phyloP scores from a whole-genome alignment of 768 basidiomycete species.

The Fomitopsis serialis region DNA sequence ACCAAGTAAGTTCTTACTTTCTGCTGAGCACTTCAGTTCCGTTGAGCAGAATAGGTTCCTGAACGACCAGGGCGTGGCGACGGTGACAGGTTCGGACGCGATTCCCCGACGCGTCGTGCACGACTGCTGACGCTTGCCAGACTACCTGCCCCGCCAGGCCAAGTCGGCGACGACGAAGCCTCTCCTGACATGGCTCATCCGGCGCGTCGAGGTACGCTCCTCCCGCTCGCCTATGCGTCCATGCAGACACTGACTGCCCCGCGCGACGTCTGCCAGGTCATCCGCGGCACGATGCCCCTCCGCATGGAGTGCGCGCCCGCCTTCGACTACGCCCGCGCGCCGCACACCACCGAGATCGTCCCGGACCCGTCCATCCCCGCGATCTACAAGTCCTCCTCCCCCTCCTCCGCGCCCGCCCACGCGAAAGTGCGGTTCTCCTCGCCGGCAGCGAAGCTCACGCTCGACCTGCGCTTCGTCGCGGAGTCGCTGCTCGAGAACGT shows the following conservation, averaged over 20 bases:
- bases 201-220: conserved; percentile 61
- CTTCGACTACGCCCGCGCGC: conserved; percentile 86
- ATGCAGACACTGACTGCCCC: neutral
- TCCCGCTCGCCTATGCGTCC: neutral
- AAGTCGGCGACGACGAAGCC: conserved; percentile 43
- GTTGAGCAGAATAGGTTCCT: conserved; percentile 50
- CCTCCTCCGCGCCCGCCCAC: conserved; percentile 27
- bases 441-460: conserved; percentile 42
- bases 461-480: conserved; percentile 76
- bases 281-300: conserved; percentile 78
- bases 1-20: conserved; percentile 48
- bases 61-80: conserved; percentile 81
- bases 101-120: neutral
- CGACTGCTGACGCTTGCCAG: conserved; percentile 27
- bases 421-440: conserved; percentile 52
- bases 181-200: conserved; percentile 78
- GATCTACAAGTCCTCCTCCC: conserved; percentile 15
- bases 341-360: conserved; percentile 60
- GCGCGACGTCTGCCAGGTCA: conserved; percentile 39
- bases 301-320: conserved; percentile 91
- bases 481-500: conserved; percentile 52
- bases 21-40: too few species aligned
- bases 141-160: conserved; percentile 72
- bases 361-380: conserved; percentile 39
- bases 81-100: conserved; percentile 57